phyloP scores from a whole-genome alignment of 257 asterid genomes.

The Gardenia jasminoides region DNA sequence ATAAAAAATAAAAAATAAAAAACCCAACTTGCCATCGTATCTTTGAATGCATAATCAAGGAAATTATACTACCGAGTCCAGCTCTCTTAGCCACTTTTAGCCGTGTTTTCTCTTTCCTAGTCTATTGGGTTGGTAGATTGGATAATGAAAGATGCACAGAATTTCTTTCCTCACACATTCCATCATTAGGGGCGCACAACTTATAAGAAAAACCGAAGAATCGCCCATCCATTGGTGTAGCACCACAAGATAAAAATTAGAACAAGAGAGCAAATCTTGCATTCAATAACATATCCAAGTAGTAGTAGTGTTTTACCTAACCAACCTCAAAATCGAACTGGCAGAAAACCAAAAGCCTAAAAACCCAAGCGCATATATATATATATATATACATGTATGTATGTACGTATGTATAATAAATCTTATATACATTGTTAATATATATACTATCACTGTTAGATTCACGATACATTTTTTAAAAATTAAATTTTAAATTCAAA shows the following conservation, averaged over 20 bases:
- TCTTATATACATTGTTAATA: too few relatives aligned
- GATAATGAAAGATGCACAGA: not conserved
- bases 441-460: too few relatives aligned
- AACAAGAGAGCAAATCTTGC: too few relatives aligned
- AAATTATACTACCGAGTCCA: not conserved
- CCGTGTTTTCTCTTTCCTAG: not conserved
- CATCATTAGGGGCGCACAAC: constrained; percentile 37
- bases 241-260: not conserved
- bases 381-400: too few relatives aligned
- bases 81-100: not conserved
- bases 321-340: not conserved
- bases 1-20: too few relatives aligned
- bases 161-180: not conserved
- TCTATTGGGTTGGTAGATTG: constrained; percentile 18
- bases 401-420: too few relatives aligned
- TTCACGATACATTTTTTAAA: too few relatives aligned
- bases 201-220: not conserved
- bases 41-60: constrained; percentile 1
- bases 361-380: not conserved
- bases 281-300: too few relatives aligned
- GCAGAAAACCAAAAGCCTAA: not conserved
- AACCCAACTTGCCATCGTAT: not conserved
- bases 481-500: too few relatives aligned
- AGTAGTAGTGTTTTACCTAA: not conserved
- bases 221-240: not conserved